Evolutionary conservation across 2,329 filamentous ascomycete species (phyloP).

Genomic region (Colletotrichum australisinense): DNA sequence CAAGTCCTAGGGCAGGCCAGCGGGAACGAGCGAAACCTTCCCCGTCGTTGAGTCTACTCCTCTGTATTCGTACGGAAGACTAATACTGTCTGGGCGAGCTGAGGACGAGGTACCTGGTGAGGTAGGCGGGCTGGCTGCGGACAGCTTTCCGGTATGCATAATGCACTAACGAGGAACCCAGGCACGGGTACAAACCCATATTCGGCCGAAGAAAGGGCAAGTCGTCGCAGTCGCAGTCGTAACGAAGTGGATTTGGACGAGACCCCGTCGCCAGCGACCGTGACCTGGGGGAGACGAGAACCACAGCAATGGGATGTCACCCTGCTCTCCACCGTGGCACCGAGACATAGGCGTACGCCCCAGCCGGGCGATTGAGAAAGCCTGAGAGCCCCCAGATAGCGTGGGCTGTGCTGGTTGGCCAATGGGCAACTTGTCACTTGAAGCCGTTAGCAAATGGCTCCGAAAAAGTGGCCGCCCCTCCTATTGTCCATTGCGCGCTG

Average conservation of each 20-base stretch:
- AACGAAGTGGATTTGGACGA: neutral
- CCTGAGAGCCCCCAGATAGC: conserved; percentile 29
- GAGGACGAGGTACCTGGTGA: neutral
- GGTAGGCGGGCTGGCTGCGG: conserved; percentile 7
- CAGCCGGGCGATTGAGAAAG: conserved; percentile 26
- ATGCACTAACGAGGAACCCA: conserved; percentile 17
- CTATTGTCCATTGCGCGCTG: conserved; percentile 12
- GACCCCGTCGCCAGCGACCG: neutral
- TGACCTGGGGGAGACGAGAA: conserved; percentile 5
- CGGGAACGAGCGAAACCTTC: conserved; percentile 24
- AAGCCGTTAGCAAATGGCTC: conserved; percentile 35
- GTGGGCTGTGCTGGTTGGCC: conserved; percentile 29
- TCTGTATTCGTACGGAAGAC: too few relatives aligned
- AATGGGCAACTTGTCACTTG: conserved; percentile 26
- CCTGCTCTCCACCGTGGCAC: conserved; percentile 17
- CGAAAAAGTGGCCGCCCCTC: conserved; percentile 30
- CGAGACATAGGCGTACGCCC: neutral
- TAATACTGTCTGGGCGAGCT: neutral
- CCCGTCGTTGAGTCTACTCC: neutral
- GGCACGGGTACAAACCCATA: conserved; percentile 13
- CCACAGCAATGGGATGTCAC: conserved; percentile 18
- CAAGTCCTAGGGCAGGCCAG: neutral
- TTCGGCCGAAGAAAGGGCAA: neutral
- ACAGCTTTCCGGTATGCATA: conserved; percentile 24
- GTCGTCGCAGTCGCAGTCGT: neutral